Base-by-base conservation (phyloP, 768 basidiomycete genomes). In the Hirschioporus abietinus region DNA sequence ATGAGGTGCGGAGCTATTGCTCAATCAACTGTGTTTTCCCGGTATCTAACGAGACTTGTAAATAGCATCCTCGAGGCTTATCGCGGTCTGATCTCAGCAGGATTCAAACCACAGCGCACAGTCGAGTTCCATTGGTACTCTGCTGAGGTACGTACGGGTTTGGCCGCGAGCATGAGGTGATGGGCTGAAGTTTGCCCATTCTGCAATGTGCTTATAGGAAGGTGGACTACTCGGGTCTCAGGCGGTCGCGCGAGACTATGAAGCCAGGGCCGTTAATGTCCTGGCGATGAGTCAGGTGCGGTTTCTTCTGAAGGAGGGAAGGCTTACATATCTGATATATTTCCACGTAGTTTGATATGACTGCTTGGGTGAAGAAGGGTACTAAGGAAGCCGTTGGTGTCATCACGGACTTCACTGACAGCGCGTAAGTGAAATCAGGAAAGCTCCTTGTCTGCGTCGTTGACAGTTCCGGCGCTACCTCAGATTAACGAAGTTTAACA, bases 351-450 rank as follows among this genome's bases (percentile, higher is more conserved):
- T 92, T 90, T 73, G 92, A 94, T 75, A 94, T 94, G 93, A 95
- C 93, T 24, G 93, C 93, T 65, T 97, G 94, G 94, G 92, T 96
- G 68, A 94, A 94, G 84, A 77, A 77, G 73, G 92, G 91, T 36
- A 88, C 88, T 57, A 78, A 85, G 81, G 82, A 82, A 73, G 86
- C 86, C 80, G 89, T 96, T 68, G 91, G 91, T 59, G 83, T 96
- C 64, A 92, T 96, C 72, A 88, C 85, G 57, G 95, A 97, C 77
- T 95, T 80, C 72, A 89, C 90, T 23, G 90, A 96, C 74, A 75
- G 81, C 24, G 76, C 72, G 88, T 89, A 67, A 68, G 76, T 78
- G 35, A 52, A 17, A 34, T 12, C 20, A 52, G 63, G n/a, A 8
- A 24, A 59, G 60, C 35, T 24, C n/a, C 63, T 30, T 58, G 52